These are phyloP conservation scores for Phytophthora citrophthora DNA, from an alignment of 352 stramenopile species.

Conservation along the genomic window DNA sequence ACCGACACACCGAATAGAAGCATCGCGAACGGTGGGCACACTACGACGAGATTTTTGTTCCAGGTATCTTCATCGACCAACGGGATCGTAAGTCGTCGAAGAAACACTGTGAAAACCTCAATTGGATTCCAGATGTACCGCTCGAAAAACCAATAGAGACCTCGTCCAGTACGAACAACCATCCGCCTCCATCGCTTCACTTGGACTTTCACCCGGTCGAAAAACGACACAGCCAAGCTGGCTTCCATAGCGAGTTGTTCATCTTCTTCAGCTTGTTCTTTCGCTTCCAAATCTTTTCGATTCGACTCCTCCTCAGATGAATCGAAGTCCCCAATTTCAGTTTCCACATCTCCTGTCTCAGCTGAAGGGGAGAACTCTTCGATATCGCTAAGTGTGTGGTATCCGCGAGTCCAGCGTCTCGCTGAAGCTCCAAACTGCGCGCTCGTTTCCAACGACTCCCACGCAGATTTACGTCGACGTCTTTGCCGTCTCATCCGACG, in stretches of 20 bases:
- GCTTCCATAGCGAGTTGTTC: conserved; percentile 26
- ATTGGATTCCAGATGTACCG: conserved; percentile 74
- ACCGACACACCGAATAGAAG: conserved; percentile 61
- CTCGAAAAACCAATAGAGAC: conserved; percentile 43
- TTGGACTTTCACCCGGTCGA: conserved; percentile 25
- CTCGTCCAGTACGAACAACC: conserved; percentile 16
- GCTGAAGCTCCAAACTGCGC: conserved; percentile 63
- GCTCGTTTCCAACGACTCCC: conserved; percentile 65
- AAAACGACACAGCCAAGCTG: conserved; percentile 15
- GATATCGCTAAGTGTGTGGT: conserved; percentile 66
- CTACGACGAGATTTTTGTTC: conserved; percentile 75
- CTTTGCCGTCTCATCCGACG: conserved; percentile 42
- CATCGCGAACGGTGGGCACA: conserved; percentile 70
- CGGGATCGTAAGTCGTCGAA: conserved; percentile 76
- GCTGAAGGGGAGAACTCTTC: conserved; percentile 47
- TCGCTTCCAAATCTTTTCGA: conserved; percentile 22
- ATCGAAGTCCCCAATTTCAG: conserved; percentile 16
- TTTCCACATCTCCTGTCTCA: conserved; percentile 17
- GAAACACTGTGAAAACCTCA: conserved; percentile 70
- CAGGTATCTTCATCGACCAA: conserved; percentile 83
- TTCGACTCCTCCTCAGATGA: conserved; percentile 23
- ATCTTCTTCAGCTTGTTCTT: conserved; percentile 23
- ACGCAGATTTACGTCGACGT: conserved; percentile 53
- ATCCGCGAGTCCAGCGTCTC: conserved; percentile 71
- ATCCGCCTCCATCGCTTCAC: conserved; percentile 32